These are phyloP conservation scores for Neurospora sp. DNA, from an alignment of 2,329 filamentous ascomycete species.

Conservation along the genomic window DNA sequence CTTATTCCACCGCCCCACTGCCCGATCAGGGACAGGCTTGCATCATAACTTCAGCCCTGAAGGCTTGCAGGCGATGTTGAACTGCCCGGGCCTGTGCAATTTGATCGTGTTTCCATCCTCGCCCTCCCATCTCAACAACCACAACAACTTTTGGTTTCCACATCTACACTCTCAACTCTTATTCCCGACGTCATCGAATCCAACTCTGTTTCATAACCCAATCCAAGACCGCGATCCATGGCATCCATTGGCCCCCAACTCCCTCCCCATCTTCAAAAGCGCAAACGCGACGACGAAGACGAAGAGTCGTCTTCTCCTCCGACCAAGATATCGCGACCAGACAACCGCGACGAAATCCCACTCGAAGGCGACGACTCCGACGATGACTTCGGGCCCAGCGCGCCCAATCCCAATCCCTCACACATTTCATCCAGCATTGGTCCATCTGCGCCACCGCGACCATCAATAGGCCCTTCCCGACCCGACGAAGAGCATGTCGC, in stretches of 20 bases:
- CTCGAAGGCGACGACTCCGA: conserved; percentile 33
- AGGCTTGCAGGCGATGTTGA: neutral
- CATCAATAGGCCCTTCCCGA: conserved; percentile 20
- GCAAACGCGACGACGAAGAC: conserved; percentile 44
- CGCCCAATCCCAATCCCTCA: conserved; percentile 11
- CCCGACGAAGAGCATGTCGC: conserved; percentile 20
- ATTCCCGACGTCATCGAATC: no score
- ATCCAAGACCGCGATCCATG: conserved; percentile 34
- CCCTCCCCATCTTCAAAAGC: conserved; percentile 56
- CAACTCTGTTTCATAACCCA: neutral
- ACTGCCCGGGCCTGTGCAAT: neutral
- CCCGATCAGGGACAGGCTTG: neutral
- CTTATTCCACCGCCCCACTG: neutral
- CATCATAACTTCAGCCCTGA: neutral
- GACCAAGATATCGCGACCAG: conserved; percentile 36
- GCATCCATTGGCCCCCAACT: conserved; percentile 60
- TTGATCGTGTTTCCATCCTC: neutral
- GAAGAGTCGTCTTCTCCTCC: conserved; percentile 30
- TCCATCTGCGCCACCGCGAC: neutral
- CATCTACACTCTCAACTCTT: neutral
- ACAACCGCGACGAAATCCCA: conserved; percentile 39
- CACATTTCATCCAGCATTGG: neutral
- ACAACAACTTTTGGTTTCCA: neutral
- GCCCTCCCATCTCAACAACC: neutral
- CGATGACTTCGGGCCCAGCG: conserved; percentile 32